Percentiles rank a stretch among this genome's conserved stretches.
These are phyloP conservation scores for Herpetomonas muscarum DNA, from an alignment of 208 protist species.

Conservation along the genomic window DNA sequence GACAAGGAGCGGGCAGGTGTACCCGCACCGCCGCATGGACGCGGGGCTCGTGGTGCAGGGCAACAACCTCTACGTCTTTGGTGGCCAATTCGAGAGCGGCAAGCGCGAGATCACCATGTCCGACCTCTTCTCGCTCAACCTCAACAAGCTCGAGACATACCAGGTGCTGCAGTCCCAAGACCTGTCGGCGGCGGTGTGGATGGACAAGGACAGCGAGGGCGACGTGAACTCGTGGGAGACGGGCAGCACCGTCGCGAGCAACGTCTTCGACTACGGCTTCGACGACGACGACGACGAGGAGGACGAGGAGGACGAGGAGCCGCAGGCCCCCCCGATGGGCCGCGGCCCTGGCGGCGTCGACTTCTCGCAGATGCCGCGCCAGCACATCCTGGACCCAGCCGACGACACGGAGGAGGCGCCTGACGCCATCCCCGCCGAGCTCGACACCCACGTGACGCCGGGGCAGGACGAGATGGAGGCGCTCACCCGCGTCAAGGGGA, in stretches of 20 bases:
- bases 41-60: conserved; percentile 51
- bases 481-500: conserved; percentile 54
- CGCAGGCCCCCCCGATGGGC: conserved; percentile 7
- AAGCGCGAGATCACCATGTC: conserved; percentile 86
- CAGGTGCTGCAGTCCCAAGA: conserved; percentile 77
- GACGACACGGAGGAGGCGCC: conserved; percentile 72
- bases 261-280: conserved; percentile 69
- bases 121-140: conserved; percentile 84
- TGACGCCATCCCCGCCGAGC: conserved; percentile 68
- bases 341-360: conserved; percentile 7
- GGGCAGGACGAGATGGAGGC: conserved; percentile 24
- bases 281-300: conserved; percentile 73
- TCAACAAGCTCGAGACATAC: conserved; percentile 81
- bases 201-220: conserved; percentile 80
- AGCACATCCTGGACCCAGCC: conserved; percentile 22
- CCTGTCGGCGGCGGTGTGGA: conserved; percentile 71
- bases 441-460: background rate
- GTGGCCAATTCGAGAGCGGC: conserved; percentile 87
- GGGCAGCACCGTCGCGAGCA: conserved; percentile 81
- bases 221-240: conserved; percentile 82
- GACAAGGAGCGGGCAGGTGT: conserved; percentile 53
- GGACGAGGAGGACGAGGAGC: conserved; percentile 12
- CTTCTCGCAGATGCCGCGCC: conserved; percentile 17
- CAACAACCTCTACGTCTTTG: conserved; percentile 84
- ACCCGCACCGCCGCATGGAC: conserved; percentile 85